A percentile compares a stretch with the other conserved stretches of the same genome.
phyloP scores from a whole-genome alignment of 2,329 filamentous ascomycete genomes.

The Thelonectria rubi region DNA sequence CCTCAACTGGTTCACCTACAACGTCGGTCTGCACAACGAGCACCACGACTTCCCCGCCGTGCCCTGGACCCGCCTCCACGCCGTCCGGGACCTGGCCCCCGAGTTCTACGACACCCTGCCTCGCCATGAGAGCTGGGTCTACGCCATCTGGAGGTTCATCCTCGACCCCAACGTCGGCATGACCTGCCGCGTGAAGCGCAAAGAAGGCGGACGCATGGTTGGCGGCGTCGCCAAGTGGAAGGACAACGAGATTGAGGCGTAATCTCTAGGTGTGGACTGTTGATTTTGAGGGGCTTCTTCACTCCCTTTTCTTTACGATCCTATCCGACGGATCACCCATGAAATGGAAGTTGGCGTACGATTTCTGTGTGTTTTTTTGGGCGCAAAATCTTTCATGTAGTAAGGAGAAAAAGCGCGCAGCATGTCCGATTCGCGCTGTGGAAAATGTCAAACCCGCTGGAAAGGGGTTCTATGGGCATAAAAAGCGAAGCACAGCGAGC shows the following conservation, averaged over 20 bases:
- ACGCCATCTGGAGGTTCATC: constrained; percentile 96
- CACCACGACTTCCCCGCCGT: constrained; percentile 98
- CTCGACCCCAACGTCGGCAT: constrained; percentile 88
- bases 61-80: constrained; percentile 88
- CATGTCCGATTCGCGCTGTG: constrained; percentile 4
- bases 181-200: constrained; percentile 92
- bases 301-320: neutral
- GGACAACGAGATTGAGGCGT: constrained; percentile 74
- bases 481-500: constrained; percentile 2
- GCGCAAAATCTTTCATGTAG: constrained; percentile 3
- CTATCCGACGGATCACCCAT: constrained; percentile 3
- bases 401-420: constrained; percentile 18
- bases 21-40: constrained; percentile 97
- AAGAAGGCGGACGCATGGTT: constrained; percentile 74
- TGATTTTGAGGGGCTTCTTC: neutral
- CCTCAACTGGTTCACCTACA: constrained; percentile 93
- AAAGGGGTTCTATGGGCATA: neutral
- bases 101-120: constrained; percentile 95
- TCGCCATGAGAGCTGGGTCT: constrained; percentile 87
- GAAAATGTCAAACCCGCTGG: constrained; percentile 4
- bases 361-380: constrained; percentile 17
- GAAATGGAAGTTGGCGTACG: constrained; percentile 3
- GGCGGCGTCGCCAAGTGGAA: constrained; percentile 67
- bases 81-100: constrained; percentile 79
- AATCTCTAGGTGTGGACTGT: constrained; percentile 27